Percentiles rank a stretch among this genome's conserved stretches.
Conservation (phyloP, 495 filamentous ascomycete species). For the Physcia stellaris region DNA sequence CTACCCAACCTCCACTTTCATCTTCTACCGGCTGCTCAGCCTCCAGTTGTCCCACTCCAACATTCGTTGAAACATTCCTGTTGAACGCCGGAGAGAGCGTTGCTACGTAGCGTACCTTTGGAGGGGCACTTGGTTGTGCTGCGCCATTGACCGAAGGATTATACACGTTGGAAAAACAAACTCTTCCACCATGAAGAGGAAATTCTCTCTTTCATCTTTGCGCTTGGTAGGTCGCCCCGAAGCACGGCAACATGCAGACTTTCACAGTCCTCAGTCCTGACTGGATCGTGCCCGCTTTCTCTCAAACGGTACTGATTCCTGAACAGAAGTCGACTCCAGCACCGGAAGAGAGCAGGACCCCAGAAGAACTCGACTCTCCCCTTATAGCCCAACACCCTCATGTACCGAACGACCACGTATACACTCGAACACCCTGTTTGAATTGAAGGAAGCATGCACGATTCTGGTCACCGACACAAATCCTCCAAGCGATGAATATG, state of each 20-base stretch:
- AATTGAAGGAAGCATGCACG: constrained; percentile 13
- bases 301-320: not conserved
- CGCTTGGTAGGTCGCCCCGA: constrained; percentile 11
- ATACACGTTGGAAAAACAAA: no score
- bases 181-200: constrained; percentile 7
- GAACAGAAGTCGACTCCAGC: constrained; percentile 7
- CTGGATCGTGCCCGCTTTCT: not conserved
- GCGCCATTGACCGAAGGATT: no score
- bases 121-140: no score
- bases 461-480: constrained; percentile 16
- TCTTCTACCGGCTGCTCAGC: no score
- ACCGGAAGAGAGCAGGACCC: constrained; percentile 3
- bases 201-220: constrained; percentile 13
- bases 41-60: no score
- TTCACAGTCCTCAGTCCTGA: not conserved
- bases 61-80: no score
- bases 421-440: constrained; percentile 6
- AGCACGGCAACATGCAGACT: not conserved
- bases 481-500: constrained; percentile 11
- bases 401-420: constrained; percentile 13
- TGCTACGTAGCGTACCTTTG: no score
- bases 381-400: constrained; percentile 16
- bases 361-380: constrained; percentile 15
- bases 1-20: no score
- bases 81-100: no score